phyloP scores from a whole-genome alignment of 2,329 filamentous ascomycete genomes.

The Trichoderma cornu-damae region DNA sequence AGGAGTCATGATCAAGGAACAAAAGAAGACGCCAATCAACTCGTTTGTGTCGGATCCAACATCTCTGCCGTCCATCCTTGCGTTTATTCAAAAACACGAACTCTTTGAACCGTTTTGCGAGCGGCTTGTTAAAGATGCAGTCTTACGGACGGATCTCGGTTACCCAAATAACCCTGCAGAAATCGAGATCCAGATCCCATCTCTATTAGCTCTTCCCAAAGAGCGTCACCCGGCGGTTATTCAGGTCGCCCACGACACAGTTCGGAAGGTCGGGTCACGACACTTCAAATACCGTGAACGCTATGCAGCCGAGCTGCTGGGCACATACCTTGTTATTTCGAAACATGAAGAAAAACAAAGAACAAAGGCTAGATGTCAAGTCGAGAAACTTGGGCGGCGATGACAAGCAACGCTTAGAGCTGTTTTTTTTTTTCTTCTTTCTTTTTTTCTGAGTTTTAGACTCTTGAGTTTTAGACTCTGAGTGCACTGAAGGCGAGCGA shows the following conservation, averaged over 20 bases:
- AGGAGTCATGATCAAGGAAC: conserved; percentile 10
- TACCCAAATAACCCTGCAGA: not conserved
- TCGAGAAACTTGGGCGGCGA: not conserved
- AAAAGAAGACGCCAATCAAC: conserved; percentile 5
- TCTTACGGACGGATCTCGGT: conserved; percentile 15
- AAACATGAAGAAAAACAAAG: not conserved
- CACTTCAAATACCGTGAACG: conserved; percentile 24
- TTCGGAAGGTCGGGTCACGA: conserved; percentile 11
- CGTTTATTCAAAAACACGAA: conserved; percentile 20
- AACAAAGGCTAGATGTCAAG: not conserved
- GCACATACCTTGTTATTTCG: conserved; percentile 21
- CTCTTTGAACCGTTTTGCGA: conserved; percentile 20
- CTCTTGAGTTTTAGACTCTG: not conserved
- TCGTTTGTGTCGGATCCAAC: conserved; percentile 19
- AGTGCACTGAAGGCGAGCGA: conserved; percentile 1
- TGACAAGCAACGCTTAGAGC: not conserved
- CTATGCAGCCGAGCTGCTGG: conserved; percentile 24
- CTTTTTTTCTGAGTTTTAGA: too few species aligned
- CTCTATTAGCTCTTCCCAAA: conserved; percentile 20
- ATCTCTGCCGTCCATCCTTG: conserved; percentile 18
- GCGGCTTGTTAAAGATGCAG: conserved; percentile 2
- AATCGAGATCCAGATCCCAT: conserved; percentile 16
- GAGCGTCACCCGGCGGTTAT: conserved; percentile 19
- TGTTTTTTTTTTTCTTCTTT: not conserved
- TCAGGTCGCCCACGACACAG: conserved; percentile 17